Evolutionary conservation across 306 rosid species (phyloP), one percentile per base, ranked within the genome.

Genomic region (Herpetospermum pedunculosum): DNA sequence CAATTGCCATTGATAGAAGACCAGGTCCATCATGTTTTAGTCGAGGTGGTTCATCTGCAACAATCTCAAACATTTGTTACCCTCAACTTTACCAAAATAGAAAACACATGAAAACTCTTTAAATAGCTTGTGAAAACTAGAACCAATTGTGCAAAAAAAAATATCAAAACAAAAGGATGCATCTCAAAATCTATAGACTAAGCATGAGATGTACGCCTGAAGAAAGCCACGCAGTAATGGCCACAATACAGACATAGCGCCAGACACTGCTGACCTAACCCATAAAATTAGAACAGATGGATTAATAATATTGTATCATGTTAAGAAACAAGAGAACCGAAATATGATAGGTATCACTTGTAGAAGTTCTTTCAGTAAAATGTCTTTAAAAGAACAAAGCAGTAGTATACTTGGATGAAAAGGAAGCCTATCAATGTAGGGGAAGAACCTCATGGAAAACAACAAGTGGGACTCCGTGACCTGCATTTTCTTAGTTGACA

Each of bases 1-100:
- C 89, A 71, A 91, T 73, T 53, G 97, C 79, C 97, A 94, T 91
- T 2, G 97, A 88, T 6, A 94, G 77, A 79, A 94, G 88, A 52
- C 97, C 97, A 26, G 85, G 80, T 53, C 78, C 88, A 77, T 92
- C 89, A 81, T 94, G 99, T 81, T 89, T 91, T 50, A 89, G 86
- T 80, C 77, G 87, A 21, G 97, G 91, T 12, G 73, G 40, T 90
- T 94, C 99, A 40, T 94, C 99, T 94, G 88, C 78, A 81, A 81
- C 41, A 78, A 64, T 70, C 46, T 30, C 50, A 75, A 16, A 57
- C 47, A 57, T 46, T 69, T 69, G 2, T 69, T 32, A 63, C 50
- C 53, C 50, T 40, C 50, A 14, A 63, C 9, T 43, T 15, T 28
- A 70, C 21, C 26, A 30, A 70, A 46, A 47, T 8, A 44, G 28